Base-by-base conservation (phyloP, 495 filamentous ascomycete species). In the Geopyxis carbonaria region DNA sequence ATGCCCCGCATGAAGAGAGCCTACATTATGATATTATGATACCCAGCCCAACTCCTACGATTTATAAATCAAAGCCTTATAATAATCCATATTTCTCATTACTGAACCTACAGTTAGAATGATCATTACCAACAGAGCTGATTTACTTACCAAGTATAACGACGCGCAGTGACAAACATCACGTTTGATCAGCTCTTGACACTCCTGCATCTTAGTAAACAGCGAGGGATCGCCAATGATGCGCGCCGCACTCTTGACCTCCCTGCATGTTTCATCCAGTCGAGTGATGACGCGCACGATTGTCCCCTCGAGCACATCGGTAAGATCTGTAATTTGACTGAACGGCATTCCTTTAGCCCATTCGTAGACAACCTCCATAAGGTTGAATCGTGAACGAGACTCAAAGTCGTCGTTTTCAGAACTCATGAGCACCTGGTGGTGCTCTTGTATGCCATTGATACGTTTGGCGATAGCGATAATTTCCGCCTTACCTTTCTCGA, bases 301-400 rank as follows among this genome's bases (percentile, higher is more conserved):
- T 0, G 86, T 93, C 0, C 89, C 89, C 56, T 97, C 89, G 50
- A 95, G 72, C 32, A 97, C 87, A 54, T 97, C 89, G 20, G 89
- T 97, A 39, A 97, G 63, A 44, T 92, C 83, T 0, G 86, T 95
- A 48, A 97, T 97, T 38, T 91, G 86, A 59, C 85, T 92, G 68
- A 97, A 97, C 22, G 80, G 80, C 84, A 94, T 93, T 15, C 89
- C 89, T 40, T 80, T 69, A 1, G 89, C 91, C 89, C 89, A 97
- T 61, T 97, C 89, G 56, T 95, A 93, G 11, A 97, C 89, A 0
- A 97, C 91, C 58, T 97, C 91, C 50, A 91, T 82, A 33, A 97
- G 68, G 0, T 86, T 87, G 54, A 97, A 97, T 10, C 85, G 69
- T 6, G 84, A 82, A 29, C 75, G 65, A 46, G 72, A 81, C 31